These are phyloP conservation scores for Zymoseptoria ardabiliae DNA, from an alignment of 2,329 filamentous ascomycete species.

Conservation along the genomic window DNA sequence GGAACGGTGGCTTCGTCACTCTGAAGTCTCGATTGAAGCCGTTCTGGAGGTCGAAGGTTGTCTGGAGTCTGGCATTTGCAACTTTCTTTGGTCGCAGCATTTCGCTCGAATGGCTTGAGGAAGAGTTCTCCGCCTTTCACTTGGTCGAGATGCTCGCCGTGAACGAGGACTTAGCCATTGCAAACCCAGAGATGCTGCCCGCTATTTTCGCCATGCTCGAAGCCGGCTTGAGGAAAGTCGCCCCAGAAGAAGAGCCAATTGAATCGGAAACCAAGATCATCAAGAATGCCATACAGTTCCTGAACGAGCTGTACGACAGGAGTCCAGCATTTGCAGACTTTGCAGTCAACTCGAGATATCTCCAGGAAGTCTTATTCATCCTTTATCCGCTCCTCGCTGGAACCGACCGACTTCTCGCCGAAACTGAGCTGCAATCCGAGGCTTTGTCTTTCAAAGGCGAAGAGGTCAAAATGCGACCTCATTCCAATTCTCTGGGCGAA, in stretches of 20 bases:
- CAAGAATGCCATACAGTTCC: slow-evolving; percentile 68
- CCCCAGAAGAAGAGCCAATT: slow-evolving; percentile 50
- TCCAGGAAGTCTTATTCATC: slow-evolving; percentile 68
- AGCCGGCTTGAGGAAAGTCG: slow-evolving; percentile 66
- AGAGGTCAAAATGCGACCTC: slow-evolving; percentile 73
- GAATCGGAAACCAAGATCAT: slow-evolving; percentile 48
- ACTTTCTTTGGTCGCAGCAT: slow-evolving; percentile 83
- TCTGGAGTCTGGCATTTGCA: slow-evolving; percentile 85
- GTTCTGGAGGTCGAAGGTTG: slow-evolving; percentile 78
- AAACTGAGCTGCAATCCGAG: slow-evolving; percentile 80
- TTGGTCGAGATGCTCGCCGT: slow-evolving; percentile 63
- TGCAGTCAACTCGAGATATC: slow-evolving; percentile 68
- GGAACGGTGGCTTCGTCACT: slow-evolving; percentile 80
- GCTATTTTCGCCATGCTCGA: slow-evolving; percentile 84
- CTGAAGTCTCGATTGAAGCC: slow-evolving; percentile 73
- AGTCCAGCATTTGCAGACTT: slow-evolving; percentile 78
- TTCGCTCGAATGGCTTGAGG: slow-evolving; percentile 61
- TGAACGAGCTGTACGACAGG: slow-evolving; percentile 69
- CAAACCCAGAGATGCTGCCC: slow-evolving; percentile 68
- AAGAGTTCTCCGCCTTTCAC: slow-evolving; percentile 65
- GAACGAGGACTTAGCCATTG: slow-evolving; percentile 54
- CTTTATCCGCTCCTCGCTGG: slow-evolving; percentile 86
- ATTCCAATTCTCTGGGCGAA: slow-evolving; percentile 53
- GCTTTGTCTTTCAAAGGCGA: slow-evolving; percentile 77
- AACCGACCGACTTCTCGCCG: slow-evolving; percentile 72